Base-by-base conservation (phyloP, 208 protist species). In the Leishmania tropica region DNA sequence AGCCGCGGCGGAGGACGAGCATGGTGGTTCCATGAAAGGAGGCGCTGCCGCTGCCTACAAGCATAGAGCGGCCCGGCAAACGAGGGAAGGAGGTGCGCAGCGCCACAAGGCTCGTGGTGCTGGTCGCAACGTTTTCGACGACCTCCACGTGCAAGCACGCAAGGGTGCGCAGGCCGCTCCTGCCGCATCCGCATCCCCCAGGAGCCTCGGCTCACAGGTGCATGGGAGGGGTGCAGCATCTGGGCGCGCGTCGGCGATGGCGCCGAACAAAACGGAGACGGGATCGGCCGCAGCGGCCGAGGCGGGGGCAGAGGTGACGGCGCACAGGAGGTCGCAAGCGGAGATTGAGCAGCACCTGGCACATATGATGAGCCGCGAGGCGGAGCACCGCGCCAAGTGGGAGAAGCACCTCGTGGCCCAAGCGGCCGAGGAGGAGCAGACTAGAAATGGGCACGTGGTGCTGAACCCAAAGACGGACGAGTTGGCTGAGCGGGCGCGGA, bases 401-500 rank as follows among this genome's bases (percentile, higher is more conserved):
- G 81, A 79, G 42, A 47, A 87, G 31, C 79, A 81, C 5, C 54
- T 81, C 3, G 53, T 65, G 28, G 40, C 78, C 35, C 75, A 81
- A 11, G 75, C 53, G 35, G 78, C 31, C 6, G 83, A 83, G 74
- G 85, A 81, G 67, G 48, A 60, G 37, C n/a, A 58, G 24, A 42
- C 60, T 58, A 78, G 64, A 37, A 79, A 81, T 0, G 37, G 64
- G 60, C 81, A 68, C 40, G 62, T 84, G 0, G 28, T 68, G 0
- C 19, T 89, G 31, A 83, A 82, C 68, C 48, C 81, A 28, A 85
- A 85, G 35, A 87, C 85, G 28, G 65, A 65, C 21, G 78, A 84
- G 72, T 37, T 93, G 47, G 89, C 85, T 3, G 80, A 87, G 45
- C 87, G 87, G 0, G 76, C 79, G 35, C 85, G 88, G 35, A 58